phyloP scores from a whole-genome alignment of 306 rosid genomes.

The Echinosophora koreensis region DNA sequence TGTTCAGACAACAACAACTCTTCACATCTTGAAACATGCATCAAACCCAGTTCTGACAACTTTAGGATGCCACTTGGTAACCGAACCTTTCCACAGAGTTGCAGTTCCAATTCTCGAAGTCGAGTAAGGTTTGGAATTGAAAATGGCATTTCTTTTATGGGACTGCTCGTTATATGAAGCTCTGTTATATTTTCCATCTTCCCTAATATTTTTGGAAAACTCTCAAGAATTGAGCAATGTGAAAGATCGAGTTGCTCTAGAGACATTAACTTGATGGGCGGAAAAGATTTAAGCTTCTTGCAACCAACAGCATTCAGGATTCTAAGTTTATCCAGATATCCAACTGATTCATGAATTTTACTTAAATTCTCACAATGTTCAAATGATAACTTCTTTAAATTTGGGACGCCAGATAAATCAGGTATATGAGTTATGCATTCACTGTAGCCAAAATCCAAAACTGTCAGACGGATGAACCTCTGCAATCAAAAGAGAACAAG shows the following conservation, averaged over 20 bases:
- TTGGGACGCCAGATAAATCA: conserved; percentile 27
- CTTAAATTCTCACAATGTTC: not conserved
- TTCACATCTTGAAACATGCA: too few species aligned
- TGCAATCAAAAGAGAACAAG: not conserved
- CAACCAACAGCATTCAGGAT: not conserved
- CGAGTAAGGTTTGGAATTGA: conserved; percentile 10
- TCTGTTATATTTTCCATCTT: not conserved
- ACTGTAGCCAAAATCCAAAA: not conserved
- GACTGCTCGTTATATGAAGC: not conserved
- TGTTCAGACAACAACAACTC: too few species aligned
- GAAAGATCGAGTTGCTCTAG: not conserved
- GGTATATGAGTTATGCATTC: not conserved
- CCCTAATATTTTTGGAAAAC: conserved; percentile 39
- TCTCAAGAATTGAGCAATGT: not conserved
- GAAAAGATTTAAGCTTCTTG: not conserved
- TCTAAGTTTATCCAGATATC: conserved; percentile 13
- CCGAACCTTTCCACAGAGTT: too few species aligned
- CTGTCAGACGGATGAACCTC: conserved; percentile 5
- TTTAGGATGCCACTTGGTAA: too few species aligned
- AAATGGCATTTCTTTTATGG: conserved; percentile 25
- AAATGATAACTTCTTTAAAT: conserved; percentile 5
- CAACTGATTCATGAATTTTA: conserved; percentile 27
- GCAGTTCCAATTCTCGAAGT: too few species aligned
- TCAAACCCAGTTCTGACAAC: too few species aligned
- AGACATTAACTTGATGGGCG: not conserved